Base-by-base conservation (phyloP, 495 filamentous ascomycete species). In the Penicillium atrosanguineum region DNA sequence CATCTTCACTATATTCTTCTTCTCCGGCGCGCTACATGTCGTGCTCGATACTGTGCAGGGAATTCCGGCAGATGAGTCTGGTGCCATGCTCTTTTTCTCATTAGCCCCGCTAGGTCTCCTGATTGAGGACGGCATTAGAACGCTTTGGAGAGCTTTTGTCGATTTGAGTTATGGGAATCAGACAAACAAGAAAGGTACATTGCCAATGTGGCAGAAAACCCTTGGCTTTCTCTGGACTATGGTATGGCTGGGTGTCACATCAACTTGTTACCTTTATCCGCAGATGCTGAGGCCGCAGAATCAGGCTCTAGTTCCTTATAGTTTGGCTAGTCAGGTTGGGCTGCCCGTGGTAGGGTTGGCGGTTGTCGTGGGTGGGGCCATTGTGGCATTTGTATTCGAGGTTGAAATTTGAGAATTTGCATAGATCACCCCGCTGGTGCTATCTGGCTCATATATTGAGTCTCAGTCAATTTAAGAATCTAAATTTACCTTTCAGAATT, bases 21-120 rank as follows among this genome's bases (percentile, higher is more conserved):
- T 69, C 23, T 74, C 70, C 4, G 65, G 60, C 8, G 51, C 59
- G 28, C 47, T 71, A 12, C 73, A 77, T 46, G 39, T 62, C 8
- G 18, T 69, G 4, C 39, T 64, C 9, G 69, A 70, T 55, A 29
- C 67, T n/a, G 61, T 67, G 14, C 47, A 61, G 26, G 66, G 71
- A 11, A 54, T 62, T 0, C 52, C 62, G 7, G 46, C 57, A 7
- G 48, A 52, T 12, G 48, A 61, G 28, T 65, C 69, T 7, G 61
- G 63, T 14, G 31, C 31, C 9, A 14, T 34, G 12, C 31, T 34
- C 0, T 34, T 34, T 4, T 34, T 34, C 4, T 4, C 31, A 5
- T 12, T 14, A 15, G 31, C 31, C 12, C 31, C 31, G 4, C 11
- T 34, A 8, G 31, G 31, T 14, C 31, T 34, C 12, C 11, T 34